phyloP scores from a whole-genome alignment of 352 stramenopile genomes.

The Phytopythium ostracodes region DNA sequence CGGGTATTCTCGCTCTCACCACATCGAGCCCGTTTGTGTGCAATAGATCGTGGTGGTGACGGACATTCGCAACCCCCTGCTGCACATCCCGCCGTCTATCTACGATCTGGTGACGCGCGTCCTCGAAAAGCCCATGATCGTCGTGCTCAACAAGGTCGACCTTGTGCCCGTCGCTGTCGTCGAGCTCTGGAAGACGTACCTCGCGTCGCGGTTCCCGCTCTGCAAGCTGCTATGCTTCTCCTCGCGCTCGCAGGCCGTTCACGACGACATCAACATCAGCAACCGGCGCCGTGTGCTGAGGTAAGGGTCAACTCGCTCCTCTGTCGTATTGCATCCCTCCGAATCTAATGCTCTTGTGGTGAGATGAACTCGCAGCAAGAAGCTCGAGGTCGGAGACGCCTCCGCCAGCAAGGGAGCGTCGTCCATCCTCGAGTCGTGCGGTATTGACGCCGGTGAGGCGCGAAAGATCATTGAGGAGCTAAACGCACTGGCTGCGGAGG shows the following conservation, averaged over 20 bases:
- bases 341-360: not conserved
- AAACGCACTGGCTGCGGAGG: slow-evolving; percentile 32
- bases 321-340: not conserved
- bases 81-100: slow-evolving; percentile 78
- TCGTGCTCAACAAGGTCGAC: slow-evolving; percentile 88
- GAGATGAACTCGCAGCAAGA: slow-evolving; percentile 35
- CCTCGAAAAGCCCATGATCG: slow-evolving; percentile 70
- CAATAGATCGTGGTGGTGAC: slow-evolving; percentile 61
- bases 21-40: not conserved
- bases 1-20: no score
- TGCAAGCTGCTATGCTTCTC: slow-evolving; percentile 74
- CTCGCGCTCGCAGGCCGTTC: slow-evolving; percentile 68
- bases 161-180: slow-evolving; percentile 60
- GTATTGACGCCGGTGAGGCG: slow-evolving; percentile 44
- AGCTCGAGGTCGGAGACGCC: slow-evolving; percentile 68
- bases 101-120: slow-evolving; percentile 76
- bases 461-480: slow-evolving; percentile 62
- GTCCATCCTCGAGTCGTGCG: slow-evolving; percentile 67
- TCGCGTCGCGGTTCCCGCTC: slow-evolving; percentile 60
- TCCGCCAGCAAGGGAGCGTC: slow-evolving; percentile 61
- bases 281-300: slow-evolving; percentile 65
- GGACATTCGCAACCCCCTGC: slow-evolving; percentile 74
- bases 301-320: slow-evolving; percentile 9
- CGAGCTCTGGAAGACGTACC: slow-evolving; percentile 60
- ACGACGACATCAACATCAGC: slow-evolving; percentile 62